Base-by-base conservation (phyloP, 164 flowering plant species). In the Umbellularia californica region DNA sequence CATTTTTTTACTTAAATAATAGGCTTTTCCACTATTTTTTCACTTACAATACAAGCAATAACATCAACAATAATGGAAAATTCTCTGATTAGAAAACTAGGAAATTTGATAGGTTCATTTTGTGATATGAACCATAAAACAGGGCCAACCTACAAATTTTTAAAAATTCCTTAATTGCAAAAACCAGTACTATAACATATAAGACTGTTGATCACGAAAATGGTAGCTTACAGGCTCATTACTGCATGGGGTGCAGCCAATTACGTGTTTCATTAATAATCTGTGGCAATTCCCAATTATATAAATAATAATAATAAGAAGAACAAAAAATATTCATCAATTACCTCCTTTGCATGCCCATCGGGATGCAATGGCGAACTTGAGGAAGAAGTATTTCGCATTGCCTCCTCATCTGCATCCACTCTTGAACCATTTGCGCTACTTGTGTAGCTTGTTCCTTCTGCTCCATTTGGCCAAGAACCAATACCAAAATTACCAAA, bases 401-500 rank as follows among this genome's bases (percentile, higher is more conserved):
- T 87, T 17, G 87, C 85, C 71, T 75, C 83, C 50, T 90, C 94
- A 65, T 87, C 86, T 66, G 80, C 78, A 41, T 89, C 91, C 62
- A 80, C 88, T 74, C 82, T 86, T 2, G 89, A 89, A 63, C 87
- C 93, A 79, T 88, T 90, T 11, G 85, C 68, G 75, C 97, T 90
- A 70, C 92, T 84, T 30, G 90, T 88, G 81, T 81, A 87, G 78
- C 97, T 92, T 11, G 97, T 85, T 23, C 90, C 89, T 66, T 92
- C 88, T 72, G 70, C 69, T 74, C 84, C 91, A 81, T 81, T 85
- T 50, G 89, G 91, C 95, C 93, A 90, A 70, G 92, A 89, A 79
- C 97, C 89, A 50, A 92, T 84, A 28, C 97, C 95, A 80, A 88
- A 87, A 60, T 84, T 86, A 72, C 97, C 97, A 80, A 90, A 90